Base-by-base conservation (phyloP, 2,329 filamentous ascomycete species). In the Verticillium isaacii region DNA sequence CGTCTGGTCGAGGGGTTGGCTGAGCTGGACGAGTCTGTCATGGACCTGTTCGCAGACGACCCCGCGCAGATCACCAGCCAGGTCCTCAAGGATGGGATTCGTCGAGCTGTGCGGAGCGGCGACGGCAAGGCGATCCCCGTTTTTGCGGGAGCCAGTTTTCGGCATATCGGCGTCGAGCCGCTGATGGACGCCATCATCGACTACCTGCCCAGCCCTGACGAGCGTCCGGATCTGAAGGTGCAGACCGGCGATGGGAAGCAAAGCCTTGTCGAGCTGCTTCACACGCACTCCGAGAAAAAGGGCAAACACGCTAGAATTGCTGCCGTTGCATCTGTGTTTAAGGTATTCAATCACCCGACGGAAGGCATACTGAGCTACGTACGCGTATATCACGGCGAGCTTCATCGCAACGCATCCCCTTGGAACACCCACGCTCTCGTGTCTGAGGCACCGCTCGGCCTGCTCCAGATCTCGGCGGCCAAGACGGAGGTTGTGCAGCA, bases 91-190 rank as follows among this genome's bases (percentile, higher is more conserved):
- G 81, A 87, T 60, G 91, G 90, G 64, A 83, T 99, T 36, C 86
- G 93, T 37, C 84, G 88, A 56, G 88, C 88, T 45, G 85, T 96
- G 6, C 80, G 88, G 6, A 80, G 82, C 56, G 85, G 88, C 1
- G 83, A 89, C 11, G 92, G 91, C 58, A 80, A 78, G n/a, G 80
- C 96, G 19, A 90, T 95, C 54, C 94, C 94, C 1, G 84, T 97
- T 0, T 96, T 97, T 74, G 92, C 92, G 0, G 94, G 94, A 2
- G 93, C 94, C 5, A 97, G 93, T 73, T 93, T 98, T 75, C 87
- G 90, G 52, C 97, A 98, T 66, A 92, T 98, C 64, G 95, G 95
- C 8, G 93, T 98, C 4, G 92, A 97, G 73, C 92, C 93, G 32
- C 80, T 99, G 25, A 84, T 98, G 60, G 93, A 98, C 73, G 92